Evolutionary conservation across 345 rosid genomes (phyloP), one percentile per base, ranked within the genome.

Genomic region (Corchorus capsularis): DNA sequence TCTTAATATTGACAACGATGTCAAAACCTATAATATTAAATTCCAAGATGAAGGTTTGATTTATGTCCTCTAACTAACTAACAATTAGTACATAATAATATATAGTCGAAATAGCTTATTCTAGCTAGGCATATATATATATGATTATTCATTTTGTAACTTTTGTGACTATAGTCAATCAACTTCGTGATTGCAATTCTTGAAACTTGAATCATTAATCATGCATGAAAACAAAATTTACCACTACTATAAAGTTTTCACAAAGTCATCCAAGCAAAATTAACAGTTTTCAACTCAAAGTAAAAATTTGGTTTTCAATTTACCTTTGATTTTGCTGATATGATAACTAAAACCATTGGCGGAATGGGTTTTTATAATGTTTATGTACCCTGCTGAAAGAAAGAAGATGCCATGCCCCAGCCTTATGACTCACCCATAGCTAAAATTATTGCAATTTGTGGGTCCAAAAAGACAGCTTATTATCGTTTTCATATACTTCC

Each of bases 391-490:
- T 27, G 27, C 43, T 39, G 34, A 64, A 64, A 20, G 34, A 64
- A 64, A 20, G 27, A 59, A 22, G 39, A 60, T 59, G 17, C 39
- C 39, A 39, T 3, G 4, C 43, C 43, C 50, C 1, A 27, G 27
- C 27, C 27, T 27, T 27, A 39, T 62, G 43, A 34, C 11, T 62
- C 43, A 34, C 17, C 66, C n/a, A 34, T 27, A 52, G 4, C 27
- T 35, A 69, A 5, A 70, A 70, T 52, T 52, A 70, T 70, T 52
- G 62, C 62, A 11, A 27, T 0, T 4, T 6, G 73, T 69, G 73
- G 73, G 61, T 53, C 50, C 49, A n/a, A 11, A 45, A 35, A 53
- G 61, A 70, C 47, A 70, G 61, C 32, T 70, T 70, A 39, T 70
- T 70, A 39, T 39, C 16, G 34, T 13, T 50, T 50, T 16, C 14